Conservation (phyloP, 2,329 filamentous ascomycete species). For the Neonectria faginata region DNA sequence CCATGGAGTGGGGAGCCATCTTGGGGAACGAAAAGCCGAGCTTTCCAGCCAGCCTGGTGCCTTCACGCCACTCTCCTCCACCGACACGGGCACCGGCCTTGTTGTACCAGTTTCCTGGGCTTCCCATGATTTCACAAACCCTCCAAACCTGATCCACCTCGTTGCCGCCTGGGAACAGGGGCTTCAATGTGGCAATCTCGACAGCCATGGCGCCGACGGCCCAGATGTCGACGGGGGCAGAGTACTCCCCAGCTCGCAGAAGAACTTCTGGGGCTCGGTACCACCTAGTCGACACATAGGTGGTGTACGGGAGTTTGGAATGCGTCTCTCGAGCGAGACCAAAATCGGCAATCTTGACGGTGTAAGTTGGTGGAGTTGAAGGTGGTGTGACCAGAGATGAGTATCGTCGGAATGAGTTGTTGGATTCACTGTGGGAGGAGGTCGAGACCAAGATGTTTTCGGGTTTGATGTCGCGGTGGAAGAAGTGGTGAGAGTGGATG, state of each 20-base stretch:
- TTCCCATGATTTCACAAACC: constrained; percentile 99
- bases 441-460: constrained; percentile 98
- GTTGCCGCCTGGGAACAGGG: constrained; percentile 95
- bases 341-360: constrained; percentile 98
- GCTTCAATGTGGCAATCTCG: constrained; percentile 95
- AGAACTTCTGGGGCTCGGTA: constrained; percentile 97
- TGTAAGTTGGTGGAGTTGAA: constrained; percentile 91
- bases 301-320: constrained; percentile 96
- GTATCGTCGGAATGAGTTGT: constrained; percentile 90
- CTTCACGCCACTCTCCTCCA: constrained; percentile 97
- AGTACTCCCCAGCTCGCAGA: constrained; percentile 94
- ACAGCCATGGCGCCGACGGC: constrained; percentile 98
- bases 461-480: constrained; percentile 98
- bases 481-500: constrained; percentile 97
- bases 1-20: constrained; percentile 98
- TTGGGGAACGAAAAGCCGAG: constrained; percentile 98
- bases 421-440: constrained; percentile 83
- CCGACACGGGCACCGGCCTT: constrained; percentile 88
- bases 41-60: constrained; percentile 91
- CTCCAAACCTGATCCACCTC: constrained; percentile 99
- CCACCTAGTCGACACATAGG: constrained; percentile 98
- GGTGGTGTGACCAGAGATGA: constrained; percentile 94
- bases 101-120: constrained; percentile 97
- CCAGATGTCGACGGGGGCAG: constrained; percentile 98
- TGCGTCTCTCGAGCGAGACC: constrained; percentile 97